These are phyloP conservation scores for Coemansia sp. DNA, from an alignment of 192 early-diverging fungal genomes.

Conservation along the genomic window DNA sequence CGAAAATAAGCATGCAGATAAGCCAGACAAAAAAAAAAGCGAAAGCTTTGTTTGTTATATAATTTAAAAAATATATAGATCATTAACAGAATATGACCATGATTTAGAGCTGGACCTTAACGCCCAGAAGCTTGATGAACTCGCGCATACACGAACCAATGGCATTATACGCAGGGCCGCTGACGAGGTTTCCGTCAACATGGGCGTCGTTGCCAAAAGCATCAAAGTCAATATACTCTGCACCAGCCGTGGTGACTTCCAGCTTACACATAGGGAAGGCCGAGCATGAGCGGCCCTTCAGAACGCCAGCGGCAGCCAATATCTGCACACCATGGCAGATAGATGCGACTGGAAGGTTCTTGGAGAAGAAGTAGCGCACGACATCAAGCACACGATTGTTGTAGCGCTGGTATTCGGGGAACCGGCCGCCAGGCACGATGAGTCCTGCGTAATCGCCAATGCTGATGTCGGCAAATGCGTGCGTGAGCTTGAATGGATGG, in stretches of 20 bases:
- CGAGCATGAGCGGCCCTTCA: conserved; percentile 44
- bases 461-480: conserved; percentile 48
- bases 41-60: background rate
- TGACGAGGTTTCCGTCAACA: conserved; percentile 46
- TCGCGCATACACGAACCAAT: conserved; percentile 51
- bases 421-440: conserved; percentile 56
- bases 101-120: conserved; percentile 36
- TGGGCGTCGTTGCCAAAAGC: conserved; percentile 35
- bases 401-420: conserved; percentile 59
- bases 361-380: conserved; percentile 51
- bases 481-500: conserved; percentile 50
- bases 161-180: conserved; percentile 46
- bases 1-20: background rate
- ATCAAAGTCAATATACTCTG: conserved; percentile 36
- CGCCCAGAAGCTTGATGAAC: conserved; percentile 48
- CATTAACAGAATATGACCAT: too few species aligned
- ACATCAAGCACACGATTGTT: conserved; percentile 54
- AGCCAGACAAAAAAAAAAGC: background rate
- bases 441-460: conserved; percentile 57
- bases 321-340: conserved; percentile 60
- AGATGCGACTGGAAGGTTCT: conserved; percentile 56
- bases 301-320: conserved; percentile 45
- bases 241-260: conserved; percentile 41
- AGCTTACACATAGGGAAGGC: conserved; percentile 44
- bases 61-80: background rate